Evolutionary conservation across 1,284 basidiomycete genomes (phyloP).

Genomic region (Fomitopsis schrenkii): DNA sequence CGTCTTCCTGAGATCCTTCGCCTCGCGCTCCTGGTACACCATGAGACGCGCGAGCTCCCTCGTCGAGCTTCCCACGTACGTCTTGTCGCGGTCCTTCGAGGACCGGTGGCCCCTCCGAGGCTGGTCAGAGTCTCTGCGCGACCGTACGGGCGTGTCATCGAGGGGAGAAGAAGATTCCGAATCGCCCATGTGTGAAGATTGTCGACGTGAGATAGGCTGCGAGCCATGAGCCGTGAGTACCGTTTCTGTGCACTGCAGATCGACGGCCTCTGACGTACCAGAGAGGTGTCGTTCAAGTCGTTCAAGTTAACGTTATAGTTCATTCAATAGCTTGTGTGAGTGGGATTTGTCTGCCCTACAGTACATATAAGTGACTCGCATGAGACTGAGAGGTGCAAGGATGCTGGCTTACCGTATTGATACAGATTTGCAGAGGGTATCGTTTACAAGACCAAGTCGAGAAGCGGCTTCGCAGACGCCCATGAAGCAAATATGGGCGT

Average conservation of each 20-base stretch:
- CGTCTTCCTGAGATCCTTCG: conserved; percentile 45
- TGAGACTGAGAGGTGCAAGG: too few relatives aligned
- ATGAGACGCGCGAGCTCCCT: conserved; percentile 46
- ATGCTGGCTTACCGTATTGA: background rate
- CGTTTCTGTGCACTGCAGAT: background rate
- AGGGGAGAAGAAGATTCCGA: conserved; percentile 18
- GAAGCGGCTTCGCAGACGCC: background rate
- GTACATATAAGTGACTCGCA: background rate
- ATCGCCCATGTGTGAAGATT: conserved; percentile 13
- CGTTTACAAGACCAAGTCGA: background rate
- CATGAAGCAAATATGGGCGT: background rate
- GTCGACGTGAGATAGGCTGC: background rate
- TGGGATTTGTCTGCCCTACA: background rate
- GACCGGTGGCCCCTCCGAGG: conserved; percentile 17
- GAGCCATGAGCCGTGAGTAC: background rate
- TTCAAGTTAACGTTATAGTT: background rate
- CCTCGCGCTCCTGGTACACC: conserved; percentile 53
- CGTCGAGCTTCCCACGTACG: conserved; percentile 15
- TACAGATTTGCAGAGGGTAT: background rate
- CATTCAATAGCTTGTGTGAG: background rate
- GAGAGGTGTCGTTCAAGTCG: background rate
- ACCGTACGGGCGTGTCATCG: conserved; percentile 7
- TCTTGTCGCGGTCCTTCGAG: conserved; percentile 21
- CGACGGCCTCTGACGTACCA: background rate
- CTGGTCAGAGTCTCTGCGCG: conserved; percentile 15